phyloP scores from a whole-genome alignment of 352 stramenopile genomes.

The Phytophthora europaea region DNA sequence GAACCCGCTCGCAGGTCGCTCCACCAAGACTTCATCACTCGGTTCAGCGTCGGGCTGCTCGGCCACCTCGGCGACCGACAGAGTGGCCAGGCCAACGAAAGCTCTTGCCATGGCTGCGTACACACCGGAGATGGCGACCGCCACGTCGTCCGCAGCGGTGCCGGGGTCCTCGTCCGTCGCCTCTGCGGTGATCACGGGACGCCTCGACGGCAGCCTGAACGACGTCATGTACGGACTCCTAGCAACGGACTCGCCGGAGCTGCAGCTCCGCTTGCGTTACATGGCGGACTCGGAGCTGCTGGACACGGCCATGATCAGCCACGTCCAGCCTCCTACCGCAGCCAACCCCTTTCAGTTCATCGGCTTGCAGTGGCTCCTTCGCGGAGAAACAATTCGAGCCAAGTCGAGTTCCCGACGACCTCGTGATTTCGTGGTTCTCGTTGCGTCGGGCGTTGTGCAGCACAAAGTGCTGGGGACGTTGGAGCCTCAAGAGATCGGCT shows the following conservation, averaged over 20 bases:
- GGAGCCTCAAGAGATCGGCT: constrained; percentile 31
- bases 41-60: constrained; percentile 18
- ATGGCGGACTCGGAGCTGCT: constrained; percentile 39
- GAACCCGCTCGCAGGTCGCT: not conserved
- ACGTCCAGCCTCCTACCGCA: constrained; percentile 28
- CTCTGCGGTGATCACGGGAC: constrained; percentile 37
- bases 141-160: constrained; percentile 10
- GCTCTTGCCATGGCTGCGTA: constrained; percentile 43
- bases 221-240: constrained; percentile 54
- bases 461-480: constrained; percentile 10
- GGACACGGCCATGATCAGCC: constrained; percentile 36
- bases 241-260: constrained; percentile 32
- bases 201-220: constrained; percentile 38
- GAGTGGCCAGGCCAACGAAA: constrained; percentile 16
- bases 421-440: constrained; percentile 50
- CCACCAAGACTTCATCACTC: constrained; percentile 1
- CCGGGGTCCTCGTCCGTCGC: constrained; percentile 18
- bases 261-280: constrained; percentile 45
- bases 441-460: constrained; percentile 36
- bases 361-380: constrained; percentile 43
- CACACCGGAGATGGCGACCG: constrained; percentile 23
- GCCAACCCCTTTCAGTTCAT: constrained; percentile 44
- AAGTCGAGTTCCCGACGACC: constrained; percentile 25
- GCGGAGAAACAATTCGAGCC: constrained; percentile 24
- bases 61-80: constrained; percentile 1